A percentile compares a stretch with the other conserved stretches of the same genome.
Conservation (phyloP, 208 protist species). For the Crithidia bombi region DNA sequence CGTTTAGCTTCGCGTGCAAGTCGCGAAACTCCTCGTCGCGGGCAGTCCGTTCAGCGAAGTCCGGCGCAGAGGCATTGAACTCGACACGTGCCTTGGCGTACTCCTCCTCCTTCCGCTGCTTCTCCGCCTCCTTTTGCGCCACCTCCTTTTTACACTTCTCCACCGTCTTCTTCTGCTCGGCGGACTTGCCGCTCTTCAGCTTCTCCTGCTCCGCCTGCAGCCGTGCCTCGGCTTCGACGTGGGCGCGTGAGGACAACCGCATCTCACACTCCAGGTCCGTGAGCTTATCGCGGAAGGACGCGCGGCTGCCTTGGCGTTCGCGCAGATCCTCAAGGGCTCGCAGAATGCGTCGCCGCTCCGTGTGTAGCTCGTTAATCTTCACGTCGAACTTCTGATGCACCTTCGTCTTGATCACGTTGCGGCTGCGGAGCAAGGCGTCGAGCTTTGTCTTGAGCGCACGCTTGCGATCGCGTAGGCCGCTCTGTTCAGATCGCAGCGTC, state of each 20-base stretch:
- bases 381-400: conserved; percentile 23
- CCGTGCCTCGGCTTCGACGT: conserved; percentile 18
- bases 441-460: conserved; percentile 13
- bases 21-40: conserved; percentile 26
- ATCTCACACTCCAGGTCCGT: conserved; percentile 9
- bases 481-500: conserved; percentile 30
- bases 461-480: conserved; percentile 16
- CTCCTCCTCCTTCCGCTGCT: conserved; percentile 6
- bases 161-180: conserved; percentile 27
- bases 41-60: conserved; percentile 9
- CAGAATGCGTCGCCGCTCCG: conserved; percentile 37
- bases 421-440: conserved; percentile 21
- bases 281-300: conserved; percentile 14
- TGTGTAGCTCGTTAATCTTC: conserved; percentile 31
- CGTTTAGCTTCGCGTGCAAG: conserved; percentile 27
- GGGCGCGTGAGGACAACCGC: conserved; percentile 2
- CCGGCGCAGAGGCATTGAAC: conserved; percentile 5
- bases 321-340: conserved; percentile 18
- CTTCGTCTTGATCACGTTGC: conserved; percentile 2
- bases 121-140: conserved; percentile 2
- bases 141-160: conserved; percentile 16
- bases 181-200: conserved; percentile 15
- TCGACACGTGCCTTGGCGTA: conserved; percentile 1
- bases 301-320: conserved; percentile 17
- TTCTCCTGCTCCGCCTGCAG: conserved; percentile 26